Conservation (phyloP, 768 basidiomycete genomes). For the Candolleomyces efflorescens region DNA sequence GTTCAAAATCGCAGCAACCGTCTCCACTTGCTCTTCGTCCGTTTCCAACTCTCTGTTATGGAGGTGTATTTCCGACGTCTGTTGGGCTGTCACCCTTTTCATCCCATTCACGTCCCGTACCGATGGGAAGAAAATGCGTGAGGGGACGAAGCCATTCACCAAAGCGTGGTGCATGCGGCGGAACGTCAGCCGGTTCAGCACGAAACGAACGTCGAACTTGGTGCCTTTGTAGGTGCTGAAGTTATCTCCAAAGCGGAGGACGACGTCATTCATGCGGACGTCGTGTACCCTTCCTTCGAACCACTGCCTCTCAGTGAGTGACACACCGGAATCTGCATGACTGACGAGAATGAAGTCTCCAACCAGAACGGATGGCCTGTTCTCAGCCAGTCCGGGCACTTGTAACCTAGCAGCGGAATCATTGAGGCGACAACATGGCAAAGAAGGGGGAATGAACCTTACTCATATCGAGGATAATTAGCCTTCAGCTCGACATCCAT, state of each 20-base stretch:
- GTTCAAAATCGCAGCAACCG: constrained; percentile 44
- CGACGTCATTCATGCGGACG: constrained; percentile 37
- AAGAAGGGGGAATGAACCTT: constrained; percentile 11
- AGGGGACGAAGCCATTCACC: constrained; percentile 29
- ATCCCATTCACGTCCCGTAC: constrained; percentile 19
- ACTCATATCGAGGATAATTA: constrained; percentile 42
- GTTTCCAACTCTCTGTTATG: constrained; percentile 29
- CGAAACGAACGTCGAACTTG: constrained; percentile 52
- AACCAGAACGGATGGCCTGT: constrained; percentile 53
- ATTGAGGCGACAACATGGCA: background rate
- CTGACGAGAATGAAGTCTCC: constrained; percentile 42
- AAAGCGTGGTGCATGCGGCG: constrained; percentile 55
- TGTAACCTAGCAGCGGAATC: constrained; percentile 29
- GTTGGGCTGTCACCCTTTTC: constrained; percentile 13
- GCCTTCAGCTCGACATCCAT: constrained; percentile 29
- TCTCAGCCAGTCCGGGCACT: constrained; percentile 55
- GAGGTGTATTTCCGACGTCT: constrained; percentile 19
- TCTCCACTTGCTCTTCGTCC: constrained; percentile 47
- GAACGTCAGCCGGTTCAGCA: constrained; percentile 48
- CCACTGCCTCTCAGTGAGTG: constrained; percentile 24
- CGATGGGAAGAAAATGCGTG: constrained; percentile 46
- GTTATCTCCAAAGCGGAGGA: constrained; percentile 39
- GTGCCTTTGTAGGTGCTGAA: constrained; percentile 39
- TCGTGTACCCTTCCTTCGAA: constrained; percentile 46
- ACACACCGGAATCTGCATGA: constrained; percentile 17